These are phyloP conservation scores for Ganoderma resinaceum DNA, from an alignment of 1,284 basidiomycete species.

Conservation along the genomic window DNA sequence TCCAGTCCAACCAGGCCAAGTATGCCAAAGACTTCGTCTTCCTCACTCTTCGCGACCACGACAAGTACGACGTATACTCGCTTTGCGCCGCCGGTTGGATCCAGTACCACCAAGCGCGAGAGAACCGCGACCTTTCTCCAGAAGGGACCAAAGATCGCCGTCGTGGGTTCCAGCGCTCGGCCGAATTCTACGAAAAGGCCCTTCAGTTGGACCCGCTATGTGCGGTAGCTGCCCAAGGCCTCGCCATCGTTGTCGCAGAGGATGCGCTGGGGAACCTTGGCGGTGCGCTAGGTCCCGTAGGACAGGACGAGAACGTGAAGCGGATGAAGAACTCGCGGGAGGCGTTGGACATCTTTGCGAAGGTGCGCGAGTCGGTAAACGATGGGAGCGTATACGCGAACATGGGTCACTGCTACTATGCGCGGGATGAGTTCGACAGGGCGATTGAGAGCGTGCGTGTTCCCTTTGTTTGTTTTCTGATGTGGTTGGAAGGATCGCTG, in stretches of 20 bases:
- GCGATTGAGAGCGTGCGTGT: constrained; percentile 92
- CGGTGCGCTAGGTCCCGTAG: constrained; percentile 53
- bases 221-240: constrained; percentile 90
- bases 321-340: constrained; percentile 79
- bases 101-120: constrained; percentile 84
- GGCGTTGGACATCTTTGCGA: constrained; percentile 86
- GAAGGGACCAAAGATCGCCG: constrained; percentile 76
- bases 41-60: constrained; percentile 82
- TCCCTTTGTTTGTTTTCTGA: constrained; percentile 8
- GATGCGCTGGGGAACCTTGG: constrained; percentile 77
- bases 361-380: constrained; percentile 85
- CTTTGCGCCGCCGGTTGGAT: constrained; percentile 89
- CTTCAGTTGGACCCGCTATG: constrained; percentile 82
- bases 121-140: constrained; percentile 65
- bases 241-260: constrained; percentile 92
- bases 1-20: constrained; percentile 73
- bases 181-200: constrained; percentile 92
- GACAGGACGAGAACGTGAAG: constrained; percentile 68
- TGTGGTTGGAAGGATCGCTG: neutral
- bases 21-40: constrained; percentile 88
- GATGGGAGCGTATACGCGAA: constrained; percentile 93
- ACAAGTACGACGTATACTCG: constrained; percentile 89
- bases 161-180: constrained; percentile 80
- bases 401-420: constrained; percentile 94
- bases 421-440: constrained; percentile 90